A percentile compares a stretch with the other conserved stretches of the same genome.
Conservation (phyloP, 768 basidiomycete genomes). For the Termitomyces sp. region DNA sequence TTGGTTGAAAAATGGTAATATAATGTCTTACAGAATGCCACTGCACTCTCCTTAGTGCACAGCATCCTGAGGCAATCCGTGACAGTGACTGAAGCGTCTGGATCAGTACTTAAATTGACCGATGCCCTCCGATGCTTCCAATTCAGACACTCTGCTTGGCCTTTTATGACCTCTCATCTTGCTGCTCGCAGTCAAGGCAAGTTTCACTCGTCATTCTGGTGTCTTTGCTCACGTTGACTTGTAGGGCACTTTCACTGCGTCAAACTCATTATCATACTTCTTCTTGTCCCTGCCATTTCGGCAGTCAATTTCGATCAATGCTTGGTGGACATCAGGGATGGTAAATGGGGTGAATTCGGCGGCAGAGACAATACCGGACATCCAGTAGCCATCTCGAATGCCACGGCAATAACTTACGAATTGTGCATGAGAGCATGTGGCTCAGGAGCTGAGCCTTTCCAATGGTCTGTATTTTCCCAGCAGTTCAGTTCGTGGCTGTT, state of each 20-base stretch:
- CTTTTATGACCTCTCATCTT: background rate
- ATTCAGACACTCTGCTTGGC: background rate
- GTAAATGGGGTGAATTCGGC: slow-evolving; percentile 12
- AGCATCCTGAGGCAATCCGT: no score
- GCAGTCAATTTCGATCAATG: slow-evolving; percentile 17
- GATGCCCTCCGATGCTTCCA: background rate
- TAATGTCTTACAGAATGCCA: no score
- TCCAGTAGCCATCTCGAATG: slow-evolving; percentile 16
- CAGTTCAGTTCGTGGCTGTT: slow-evolving; percentile 40
- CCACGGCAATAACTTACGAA: slow-evolving; percentile 24
- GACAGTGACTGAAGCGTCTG: background rate
- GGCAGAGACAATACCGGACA: slow-evolving; percentile 22
- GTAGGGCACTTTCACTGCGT: background rate
- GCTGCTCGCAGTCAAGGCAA: background rate
- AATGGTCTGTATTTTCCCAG: slow-evolving; percentile 29
- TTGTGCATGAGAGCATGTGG: slow-evolving; percentile 24
- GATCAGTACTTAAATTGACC: background rate
- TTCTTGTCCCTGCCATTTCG: background rate
- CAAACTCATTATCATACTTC: slow-evolving; percentile 1
- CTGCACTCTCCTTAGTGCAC: no score
- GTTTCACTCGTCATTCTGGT: background rate
- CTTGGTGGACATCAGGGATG: slow-evolving; percentile 13
- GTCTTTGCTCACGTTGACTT: background rate
- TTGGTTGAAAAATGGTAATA: no score
- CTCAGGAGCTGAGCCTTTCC: slow-evolving; percentile 17